Conservation (phyloP, 805 yeast genomes). For the Ogataea nakhonphanomensis region DNA sequence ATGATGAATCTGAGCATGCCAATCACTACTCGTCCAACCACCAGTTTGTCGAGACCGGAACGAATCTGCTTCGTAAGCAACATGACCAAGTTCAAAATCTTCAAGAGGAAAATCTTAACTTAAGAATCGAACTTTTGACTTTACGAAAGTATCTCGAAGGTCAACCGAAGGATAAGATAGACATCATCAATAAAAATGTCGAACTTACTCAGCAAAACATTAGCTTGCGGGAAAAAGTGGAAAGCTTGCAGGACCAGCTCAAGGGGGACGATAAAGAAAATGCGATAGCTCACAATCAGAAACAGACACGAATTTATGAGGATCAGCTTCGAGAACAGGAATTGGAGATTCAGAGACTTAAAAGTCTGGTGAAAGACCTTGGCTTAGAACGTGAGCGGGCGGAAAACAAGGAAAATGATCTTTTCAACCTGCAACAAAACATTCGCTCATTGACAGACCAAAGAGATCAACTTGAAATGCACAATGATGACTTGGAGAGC, state of each 20-base stretch:
- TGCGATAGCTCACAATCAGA: constrained; percentile 4
- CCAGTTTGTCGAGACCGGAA: constrained; percentile 17
- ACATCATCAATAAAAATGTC: constrained; percentile 36
- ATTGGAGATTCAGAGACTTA: no score
- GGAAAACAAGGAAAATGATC: constrained; percentile 10
- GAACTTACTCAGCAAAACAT: constrained; percentile 31
- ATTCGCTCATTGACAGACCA: constrained; percentile 9
- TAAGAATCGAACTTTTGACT: constrained; percentile 41
- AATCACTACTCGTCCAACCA: constrained; percentile 1
- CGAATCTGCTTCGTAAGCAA: constrained; percentile 27
- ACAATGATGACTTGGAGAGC: constrained; percentile 10
- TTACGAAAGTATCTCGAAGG: constrained; percentile 37
- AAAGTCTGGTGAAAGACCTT: constrained; percentile 1
- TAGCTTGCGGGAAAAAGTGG: constrained; percentile 8
- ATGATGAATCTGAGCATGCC: constrained; percentile 13
- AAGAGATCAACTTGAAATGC: constrained; percentile 15
- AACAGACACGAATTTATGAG: constrained; percentile 8
- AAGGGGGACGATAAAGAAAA: constrained; percentile 13
- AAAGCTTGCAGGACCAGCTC: background rate
- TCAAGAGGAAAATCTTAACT: constrained; percentile 41
- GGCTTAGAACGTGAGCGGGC: constrained; percentile 8
- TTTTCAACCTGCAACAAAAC: constrained; percentile 14
- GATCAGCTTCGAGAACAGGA: constrained; percentile 3
- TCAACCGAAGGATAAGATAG: constrained; percentile 41
- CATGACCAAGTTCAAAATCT: constrained; percentile 27